Evolutionary conservation across 176 grass and related monocot species (phyloP).

Genomic region (Rhynchospora breviuscula): DNA sequence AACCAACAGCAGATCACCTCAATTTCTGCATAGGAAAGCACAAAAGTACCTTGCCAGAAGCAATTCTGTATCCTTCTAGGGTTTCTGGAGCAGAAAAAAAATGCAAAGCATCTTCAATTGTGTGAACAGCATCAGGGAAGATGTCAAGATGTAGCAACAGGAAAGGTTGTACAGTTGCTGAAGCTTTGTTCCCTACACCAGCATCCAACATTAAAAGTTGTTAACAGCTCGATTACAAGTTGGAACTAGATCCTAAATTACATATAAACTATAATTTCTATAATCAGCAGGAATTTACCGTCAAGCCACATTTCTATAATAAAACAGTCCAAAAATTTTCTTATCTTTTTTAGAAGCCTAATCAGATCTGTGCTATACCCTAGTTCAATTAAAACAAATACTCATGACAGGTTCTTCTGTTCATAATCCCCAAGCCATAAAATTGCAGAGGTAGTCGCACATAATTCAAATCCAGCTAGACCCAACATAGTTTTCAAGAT

Average conservation of each 20-base stretch:
- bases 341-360: not conserved
- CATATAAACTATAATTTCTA: not conserved
- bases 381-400: not conserved
- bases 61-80: conserved; percentile 88
- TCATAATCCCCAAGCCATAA: not conserved
- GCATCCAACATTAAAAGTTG: not conserved
- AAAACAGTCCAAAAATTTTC: not conserved
- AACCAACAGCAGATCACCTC: not conserved
- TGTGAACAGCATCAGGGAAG: conserved; percentile 65
- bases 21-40: conserved; percentile 1
- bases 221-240: not conserved
- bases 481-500: too few relatives aligned
- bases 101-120: conserved; percentile 68
- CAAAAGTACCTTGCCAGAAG: conserved; percentile 70
- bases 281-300: not conserved
- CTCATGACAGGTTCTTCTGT: not conserved
- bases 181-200: conserved; percentile 70
- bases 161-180: conserved; percentile 82
- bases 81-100: conserved; percentile 71
- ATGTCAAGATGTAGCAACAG: conserved; percentile 96
- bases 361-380: not conserved
- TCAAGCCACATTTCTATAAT: not conserved
- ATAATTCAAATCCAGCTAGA: too few relatives aligned
- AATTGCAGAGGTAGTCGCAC: not conserved
- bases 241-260: not conserved